These are phyloP conservation scores for Cerrena zonata DNA, from an alignment of 1,284 basidiomycete genomes.

Conservation along the genomic window DNA sequence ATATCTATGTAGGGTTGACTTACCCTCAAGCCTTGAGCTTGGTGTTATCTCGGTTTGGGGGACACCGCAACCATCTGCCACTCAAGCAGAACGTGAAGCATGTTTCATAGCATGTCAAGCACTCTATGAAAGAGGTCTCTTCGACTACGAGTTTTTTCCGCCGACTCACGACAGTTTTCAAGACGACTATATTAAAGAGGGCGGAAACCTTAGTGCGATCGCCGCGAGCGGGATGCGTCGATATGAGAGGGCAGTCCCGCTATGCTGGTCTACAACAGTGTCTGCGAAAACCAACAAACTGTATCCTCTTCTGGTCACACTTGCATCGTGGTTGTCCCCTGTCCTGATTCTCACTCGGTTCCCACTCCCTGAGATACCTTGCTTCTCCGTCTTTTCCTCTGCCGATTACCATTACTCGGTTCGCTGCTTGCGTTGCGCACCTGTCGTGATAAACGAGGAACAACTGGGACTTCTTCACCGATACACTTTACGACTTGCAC, in stretches of 20 bases:
- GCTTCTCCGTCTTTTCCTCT: constrained; percentile 54
- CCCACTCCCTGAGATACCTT: constrained; percentile 52
- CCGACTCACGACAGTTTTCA: constrained; percentile 6
- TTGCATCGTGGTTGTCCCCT: constrained; percentile 34
- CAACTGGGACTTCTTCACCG: constrained; percentile 44
- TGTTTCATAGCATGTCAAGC: constrained; percentile 40
- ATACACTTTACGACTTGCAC: constrained; percentile 60
- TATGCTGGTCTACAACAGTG: constrained; percentile 54
- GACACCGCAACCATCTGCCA: constrained; percentile 37
- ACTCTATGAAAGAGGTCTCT: constrained; percentile 43
- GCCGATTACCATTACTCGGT: constrained; percentile 41
- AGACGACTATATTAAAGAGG: constrained; percentile 7
- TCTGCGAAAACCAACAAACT: constrained; percentile 29
- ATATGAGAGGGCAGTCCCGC: constrained; percentile 52
- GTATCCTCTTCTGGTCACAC: constrained; percentile 51
- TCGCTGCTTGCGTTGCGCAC: constrained; percentile 39
- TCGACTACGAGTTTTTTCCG: constrained; percentile 50
- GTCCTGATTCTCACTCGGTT: constrained; percentile 59
- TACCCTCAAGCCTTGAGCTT: not conserved
- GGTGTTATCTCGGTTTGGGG: not conserved
- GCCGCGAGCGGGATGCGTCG: constrained; percentile 18
- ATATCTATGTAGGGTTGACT: constrained; percentile 2
- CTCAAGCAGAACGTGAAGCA: constrained; percentile 43
- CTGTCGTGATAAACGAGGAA: constrained; percentile 43
- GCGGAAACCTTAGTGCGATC: constrained; percentile 7